Evolutionary conservation across 2,329 filamentous ascomycete genomes (phyloP), one percentile per base, ranked within the genome.

Genomic region (Cladosporium sp.): DNA sequence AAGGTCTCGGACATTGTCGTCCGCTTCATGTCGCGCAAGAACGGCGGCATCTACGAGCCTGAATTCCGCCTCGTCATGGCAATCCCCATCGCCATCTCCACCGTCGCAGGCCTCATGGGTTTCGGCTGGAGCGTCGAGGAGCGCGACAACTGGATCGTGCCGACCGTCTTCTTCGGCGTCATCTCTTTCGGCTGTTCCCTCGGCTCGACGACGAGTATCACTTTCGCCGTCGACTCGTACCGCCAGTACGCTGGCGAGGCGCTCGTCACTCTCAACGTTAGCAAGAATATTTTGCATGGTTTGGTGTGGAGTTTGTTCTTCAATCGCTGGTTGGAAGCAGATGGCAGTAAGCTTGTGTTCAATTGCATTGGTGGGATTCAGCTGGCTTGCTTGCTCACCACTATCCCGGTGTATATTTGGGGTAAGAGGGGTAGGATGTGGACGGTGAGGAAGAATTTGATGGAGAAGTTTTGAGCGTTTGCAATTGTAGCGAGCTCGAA

Each of bases 1-100:
- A 90, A 88, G 69, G 82, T 96, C 12, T 94, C 89, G 3, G 94
- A 97, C 68, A 68, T 93, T 2, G 85, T 97, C 50, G 92, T 96
- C 5, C 86, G 86, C 55, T 87, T 79, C 60, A 91, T 97, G 88
- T 83, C 90, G 2, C 83, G 87, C 37, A 86, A 87, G 28, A 97
- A 97, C 66, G 91, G 90, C n/a, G 93, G 93, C 1, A 79, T 97
- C 2, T 97, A 97, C 72, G 93, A 97, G 73, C 93, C 93, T 0
- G 93, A 97, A 73, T 97, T 95, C 69, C 85, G 92, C 6, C 82
- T 96, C 0, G 82, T 96, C 43, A 96, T 97, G 93, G 90, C 86
- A 0, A 75, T 88, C 3, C 93, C 92, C 0, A 87, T 97, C 34
- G 79, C 88, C 0, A 68, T 97, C 56, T 85, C 86, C 3, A 97